Percentiles rank a stretch among this genome's conserved stretches.
These are phyloP conservation scores for Dichotomopilus funicola DNA, from an alignment of 2,329 filamentous ascomycete species.

Conservation along the genomic window DNA sequence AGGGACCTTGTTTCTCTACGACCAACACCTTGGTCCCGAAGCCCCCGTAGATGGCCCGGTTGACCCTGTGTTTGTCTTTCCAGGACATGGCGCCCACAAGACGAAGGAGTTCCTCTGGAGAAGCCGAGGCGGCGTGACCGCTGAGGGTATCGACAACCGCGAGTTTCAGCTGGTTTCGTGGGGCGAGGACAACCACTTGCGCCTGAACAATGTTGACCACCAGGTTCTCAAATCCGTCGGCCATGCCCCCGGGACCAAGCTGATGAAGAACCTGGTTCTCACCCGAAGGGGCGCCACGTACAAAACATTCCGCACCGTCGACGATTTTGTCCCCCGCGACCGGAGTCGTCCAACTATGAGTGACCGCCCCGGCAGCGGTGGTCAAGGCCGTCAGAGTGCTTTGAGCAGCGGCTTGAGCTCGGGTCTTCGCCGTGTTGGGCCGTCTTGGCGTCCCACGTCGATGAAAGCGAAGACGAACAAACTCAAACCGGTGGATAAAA, in stretches of 20 bases:
- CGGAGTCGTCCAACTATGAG: conserved; percentile 57
- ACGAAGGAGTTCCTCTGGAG: conserved; percentile 93
- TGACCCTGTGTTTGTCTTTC: conserved; percentile 51
- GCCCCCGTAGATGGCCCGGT: conserved; percentile 39
- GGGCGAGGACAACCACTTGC: conserved; percentile 79
- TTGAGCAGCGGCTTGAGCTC: conserved; percentile 35
- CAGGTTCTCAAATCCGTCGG: conserved; percentile 62
- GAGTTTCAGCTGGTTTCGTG: conserved; percentile 92
- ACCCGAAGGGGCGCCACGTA: conserved; percentile 82
- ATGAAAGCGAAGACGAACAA: conserved; percentile 50
- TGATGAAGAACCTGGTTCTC: conserved; percentile 58
- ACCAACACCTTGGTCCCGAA: conserved; percentile 48
- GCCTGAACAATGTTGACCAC: conserved; percentile 66
- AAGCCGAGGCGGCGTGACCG: conserved; percentile 60
- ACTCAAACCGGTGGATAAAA: conserved; percentile 39
- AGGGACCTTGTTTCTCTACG: conserved; percentile 78
- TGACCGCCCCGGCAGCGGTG: conserved; percentile 44
- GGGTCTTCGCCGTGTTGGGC: conserved; percentile 30
- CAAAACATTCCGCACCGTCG: conserved; percentile 73
- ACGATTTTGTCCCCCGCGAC: conserved; percentile 51
- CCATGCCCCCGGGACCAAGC: conserved; percentile 61
- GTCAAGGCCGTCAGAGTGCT: conserved; percentile 36
- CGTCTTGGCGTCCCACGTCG: conserved; percentile 49
- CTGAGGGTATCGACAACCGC: conserved; percentile 67
- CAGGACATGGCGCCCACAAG: conserved; percentile 57